These are phyloP conservation scores for Pelargonium exstipulatum DNA, from an alignment of 441 rosid genomes.

Conservation along the genomic window DNA sequence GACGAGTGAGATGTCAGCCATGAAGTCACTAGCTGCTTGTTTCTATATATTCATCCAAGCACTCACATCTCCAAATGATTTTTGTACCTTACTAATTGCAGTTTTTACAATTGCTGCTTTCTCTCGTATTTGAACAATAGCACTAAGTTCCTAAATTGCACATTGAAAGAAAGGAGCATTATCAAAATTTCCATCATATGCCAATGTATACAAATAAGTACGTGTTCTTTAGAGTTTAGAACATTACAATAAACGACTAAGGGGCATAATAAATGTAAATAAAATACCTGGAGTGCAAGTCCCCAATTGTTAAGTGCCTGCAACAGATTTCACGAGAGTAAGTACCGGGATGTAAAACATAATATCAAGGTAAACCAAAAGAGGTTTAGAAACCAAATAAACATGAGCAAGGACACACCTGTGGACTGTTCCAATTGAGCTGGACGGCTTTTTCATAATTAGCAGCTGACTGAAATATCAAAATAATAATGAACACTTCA, in stretches of 20 bases:
- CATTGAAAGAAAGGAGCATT: slow-evolving; percentile 12
- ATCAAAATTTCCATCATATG: slow-evolving; percentile 11
- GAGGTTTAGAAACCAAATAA: not conserved
- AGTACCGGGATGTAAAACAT: slow-evolving; percentile 19
- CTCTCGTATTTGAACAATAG: slow-evolving; percentile 90
- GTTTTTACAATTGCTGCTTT: slow-evolving; percentile 86
- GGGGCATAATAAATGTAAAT: slow-evolving; percentile 14
- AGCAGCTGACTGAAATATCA: slow-evolving; percentile 67
- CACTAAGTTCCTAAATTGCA: slow-evolving; percentile 78
- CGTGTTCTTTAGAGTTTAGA: not conserved
- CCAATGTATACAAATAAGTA: not conserved
- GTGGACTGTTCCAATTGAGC: slow-evolving; percentile 97
- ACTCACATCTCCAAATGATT: slow-evolving; percentile 29
- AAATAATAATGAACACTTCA: slow-evolving; percentile 12
- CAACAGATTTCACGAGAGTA: slow-evolving; percentile 24
- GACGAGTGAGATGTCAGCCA: slow-evolving; percentile 17
- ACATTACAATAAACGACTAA: not conserved
- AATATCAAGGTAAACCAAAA: slow-evolving; percentile 3
- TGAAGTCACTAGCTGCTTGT: slow-evolving; percentile 24
- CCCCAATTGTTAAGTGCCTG: slow-evolving; percentile 99
- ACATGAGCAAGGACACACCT: slow-evolving; percentile 38
- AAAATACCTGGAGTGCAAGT: slow-evolving; percentile 79
- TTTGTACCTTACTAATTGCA: slow-evolving; percentile 86
- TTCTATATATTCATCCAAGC: slow-evolving; percentile 26
- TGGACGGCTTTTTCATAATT: slow-evolving; percentile 93